These are phyloP conservation scores for Curvularia sp. DNA, from an alignment of 2,329 filamentous ascomycete species.

Conservation along the genomic window DNA sequence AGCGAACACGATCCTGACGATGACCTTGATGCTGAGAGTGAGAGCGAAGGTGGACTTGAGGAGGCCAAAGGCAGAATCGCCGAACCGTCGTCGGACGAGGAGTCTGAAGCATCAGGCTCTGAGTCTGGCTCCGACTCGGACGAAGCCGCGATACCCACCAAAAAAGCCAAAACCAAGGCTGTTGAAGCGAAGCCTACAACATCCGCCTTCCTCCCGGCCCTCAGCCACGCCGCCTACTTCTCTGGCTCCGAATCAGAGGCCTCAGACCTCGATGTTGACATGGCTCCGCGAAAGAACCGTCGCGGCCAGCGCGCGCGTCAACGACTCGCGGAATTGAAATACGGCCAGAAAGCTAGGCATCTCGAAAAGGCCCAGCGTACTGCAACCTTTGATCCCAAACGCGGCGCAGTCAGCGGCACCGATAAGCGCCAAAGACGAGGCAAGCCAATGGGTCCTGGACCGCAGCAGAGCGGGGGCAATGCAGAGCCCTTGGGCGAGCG, in stretches of 20 bases:
- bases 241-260: conserved; percentile 78
- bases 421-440: conserved; percentile 31
- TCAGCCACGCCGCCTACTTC: conserved; percentile 79
- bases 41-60: conserved; percentile 9
- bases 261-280: conserved; percentile 62
- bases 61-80: not conserved
- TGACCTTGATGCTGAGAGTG: conserved; percentile 29
- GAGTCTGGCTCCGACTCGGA: conserved; percentile 26
- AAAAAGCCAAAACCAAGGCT: conserved; percentile 30
- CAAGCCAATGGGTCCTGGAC: conserved; percentile 32
- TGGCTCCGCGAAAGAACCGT: conserved; percentile 71
- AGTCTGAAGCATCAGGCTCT: conserved; percentile 16
- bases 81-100: conserved; percentile 23
- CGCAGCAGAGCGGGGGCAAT: conserved; percentile 44
- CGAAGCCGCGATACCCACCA: conserved; percentile 20
- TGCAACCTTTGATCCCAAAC: conserved; percentile 65
- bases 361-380: conserved; percentile 58
- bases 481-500: conserved; percentile 32
- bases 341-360: conserved; percentile 73
- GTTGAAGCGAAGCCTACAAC: conserved; percentile 29
- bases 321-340: conserved; percentile 82
- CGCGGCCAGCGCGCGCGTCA: conserved; percentile 79
- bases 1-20: conserved; percentile 31
- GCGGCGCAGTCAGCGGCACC: conserved; percentile 62
- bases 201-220: conserved; percentile 74